These are phyloP conservation scores for Stramenopiles sp. DNA, from an alignment of 352 stramenopile genomes.

Conservation along the genomic window DNA sequence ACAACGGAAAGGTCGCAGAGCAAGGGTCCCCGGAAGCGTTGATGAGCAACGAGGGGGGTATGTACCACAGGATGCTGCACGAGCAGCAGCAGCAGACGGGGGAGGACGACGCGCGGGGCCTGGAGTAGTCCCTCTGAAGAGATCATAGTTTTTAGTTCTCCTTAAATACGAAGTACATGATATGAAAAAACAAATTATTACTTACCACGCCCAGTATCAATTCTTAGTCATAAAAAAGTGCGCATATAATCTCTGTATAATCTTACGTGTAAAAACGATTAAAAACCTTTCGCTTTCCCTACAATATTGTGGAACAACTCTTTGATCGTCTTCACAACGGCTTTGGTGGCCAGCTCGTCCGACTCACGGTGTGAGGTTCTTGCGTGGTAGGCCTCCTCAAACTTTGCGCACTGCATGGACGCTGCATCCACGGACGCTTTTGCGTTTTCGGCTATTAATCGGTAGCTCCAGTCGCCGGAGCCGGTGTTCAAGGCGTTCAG, in stretches of 20 bases:
- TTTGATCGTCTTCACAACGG: background rate
- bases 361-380: background rate
- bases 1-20: background rate
- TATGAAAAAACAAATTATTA: too few species aligned
- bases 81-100: background rate
- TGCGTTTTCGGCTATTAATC: background rate
- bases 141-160: too few species aligned
- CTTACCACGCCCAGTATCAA: too few species aligned
- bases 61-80: constrained; percentile 17
- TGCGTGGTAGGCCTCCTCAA: background rate
- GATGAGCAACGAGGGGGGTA: constrained; percentile 26
- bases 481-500: background rate
- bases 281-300: background rate
- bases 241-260: too few species aligned
- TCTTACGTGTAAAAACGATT: too few species aligned
- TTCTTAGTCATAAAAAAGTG: too few species aligned
- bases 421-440: background rate
- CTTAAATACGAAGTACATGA: too few species aligned
- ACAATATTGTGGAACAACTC: background rate
- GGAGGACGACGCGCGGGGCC: too few species aligned
- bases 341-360: background rate
- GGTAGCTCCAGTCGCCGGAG: background rate
- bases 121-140: too few species aligned
- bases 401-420: background rate
- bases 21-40: background rate